Conservation (phyloP, 305 asterid species). For the Fraxinus sp. region DNA sequence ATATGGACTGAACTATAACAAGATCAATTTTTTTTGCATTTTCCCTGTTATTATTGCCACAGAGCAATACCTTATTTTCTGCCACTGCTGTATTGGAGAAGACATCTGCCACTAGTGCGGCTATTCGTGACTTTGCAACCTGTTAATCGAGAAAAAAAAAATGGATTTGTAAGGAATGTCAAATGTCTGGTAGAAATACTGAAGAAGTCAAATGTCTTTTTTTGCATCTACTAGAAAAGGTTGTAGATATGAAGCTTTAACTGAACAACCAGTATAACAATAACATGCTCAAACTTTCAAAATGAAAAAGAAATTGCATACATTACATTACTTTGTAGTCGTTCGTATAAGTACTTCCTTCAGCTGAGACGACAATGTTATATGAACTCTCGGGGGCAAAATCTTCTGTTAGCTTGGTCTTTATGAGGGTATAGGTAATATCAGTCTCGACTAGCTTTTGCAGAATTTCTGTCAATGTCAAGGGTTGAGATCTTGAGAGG, state of each 20-base stretch:
- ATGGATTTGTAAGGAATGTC: neutral
- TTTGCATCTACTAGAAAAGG: neutral
- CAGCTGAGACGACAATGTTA: conserved; percentile 66
- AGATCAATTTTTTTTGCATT: too few relatives aligned
- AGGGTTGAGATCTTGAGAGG: conserved; percentile 60
- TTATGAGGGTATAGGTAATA: conserved; percentile 73
- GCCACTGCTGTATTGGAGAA: conserved; percentile 75
- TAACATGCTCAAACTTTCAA: conserved; percentile 8
- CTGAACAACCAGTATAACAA: conserved; percentile 2
- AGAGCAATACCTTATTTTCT: conserved; percentile 63
- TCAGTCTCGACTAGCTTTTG: conserved; percentile 66
- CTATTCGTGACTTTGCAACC: conserved; percentile 77
- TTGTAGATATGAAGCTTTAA: neutral
- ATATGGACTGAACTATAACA: neutral
- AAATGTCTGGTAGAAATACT: neutral
- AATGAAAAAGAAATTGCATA: conserved; percentile 57
- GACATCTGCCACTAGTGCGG: conserved; percentile 79
- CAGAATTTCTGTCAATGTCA: conserved; percentile 63
- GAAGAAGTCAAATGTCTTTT: neutral
- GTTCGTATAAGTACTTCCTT: conserved; percentile 57
- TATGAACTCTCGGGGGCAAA: conserved; percentile 73
- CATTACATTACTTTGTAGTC: conserved; percentile 99
- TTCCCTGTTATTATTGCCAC: neutral
- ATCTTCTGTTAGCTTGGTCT: conserved; percentile 69
- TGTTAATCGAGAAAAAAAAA: conserved; percentile 20